Evolutionary conservation across 345 rosid genomes (phyloP).

Genomic region (Cardamine chenopodiifolia): DNA sequence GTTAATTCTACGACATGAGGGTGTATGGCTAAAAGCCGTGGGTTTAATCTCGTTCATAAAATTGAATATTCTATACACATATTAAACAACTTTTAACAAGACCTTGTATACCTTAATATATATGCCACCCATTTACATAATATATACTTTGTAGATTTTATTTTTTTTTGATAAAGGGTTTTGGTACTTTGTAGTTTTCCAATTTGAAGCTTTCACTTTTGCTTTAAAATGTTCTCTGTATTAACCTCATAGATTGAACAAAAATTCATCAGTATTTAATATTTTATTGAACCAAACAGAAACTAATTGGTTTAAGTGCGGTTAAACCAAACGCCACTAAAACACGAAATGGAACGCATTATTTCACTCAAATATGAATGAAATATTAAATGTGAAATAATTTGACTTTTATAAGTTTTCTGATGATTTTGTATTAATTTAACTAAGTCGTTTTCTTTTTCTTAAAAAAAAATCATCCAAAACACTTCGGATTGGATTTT

Average conservation of each 20-base stretch:
- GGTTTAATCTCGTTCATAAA: not conserved
- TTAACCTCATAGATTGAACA: not conserved
- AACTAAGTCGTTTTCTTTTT: too few species aligned
- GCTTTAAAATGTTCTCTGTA: not conserved
- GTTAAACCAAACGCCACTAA: not conserved
- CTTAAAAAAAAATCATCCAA: not conserved
- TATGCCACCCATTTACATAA: not conserved
- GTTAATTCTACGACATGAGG: slow-evolving; percentile 6
- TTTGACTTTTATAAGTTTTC: not conserved
- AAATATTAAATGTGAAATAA: not conserved
- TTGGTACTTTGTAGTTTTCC: not conserved
- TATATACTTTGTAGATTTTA: not conserved
- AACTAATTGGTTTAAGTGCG: not conserved
- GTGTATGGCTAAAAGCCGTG: not conserved
- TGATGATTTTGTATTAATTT: not conserved
- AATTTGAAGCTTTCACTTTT: not conserved
- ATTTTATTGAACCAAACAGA: not conserved
- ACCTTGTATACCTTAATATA: not conserved
- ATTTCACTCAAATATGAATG: not conserved
- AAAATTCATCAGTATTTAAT: not conserved
- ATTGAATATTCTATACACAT: not conserved
- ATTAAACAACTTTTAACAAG: not conserved
- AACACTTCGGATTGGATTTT: too few species aligned
- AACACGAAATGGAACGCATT: not conserved
- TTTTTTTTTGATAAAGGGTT: not conserved